A percentile compares a stretch with the other conserved stretches of the same genome.
Conservation (phyloP, 352 stramenopile species). For the Elongisporangium undulatum region DNA sequence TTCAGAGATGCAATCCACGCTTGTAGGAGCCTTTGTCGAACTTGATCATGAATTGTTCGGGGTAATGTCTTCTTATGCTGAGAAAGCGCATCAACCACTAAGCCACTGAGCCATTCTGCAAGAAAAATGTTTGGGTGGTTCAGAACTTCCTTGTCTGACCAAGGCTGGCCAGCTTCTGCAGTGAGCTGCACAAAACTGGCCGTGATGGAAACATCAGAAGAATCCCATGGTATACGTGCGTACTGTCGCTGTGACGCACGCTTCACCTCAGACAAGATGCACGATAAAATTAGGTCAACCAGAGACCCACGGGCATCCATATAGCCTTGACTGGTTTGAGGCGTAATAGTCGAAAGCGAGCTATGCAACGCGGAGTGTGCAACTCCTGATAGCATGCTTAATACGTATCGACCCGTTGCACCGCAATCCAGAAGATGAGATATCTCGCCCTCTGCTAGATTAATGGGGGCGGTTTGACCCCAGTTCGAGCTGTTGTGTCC, state of each 20-base stretch:
- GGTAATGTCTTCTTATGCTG: conserved; percentile 35
- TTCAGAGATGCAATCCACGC: conserved; percentile 83
- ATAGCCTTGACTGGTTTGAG: conserved; percentile 1
- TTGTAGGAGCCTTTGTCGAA: conserved; percentile 64
- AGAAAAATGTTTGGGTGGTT: conserved; percentile 84
- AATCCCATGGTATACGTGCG: conserved; percentile 80
- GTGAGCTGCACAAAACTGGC: conserved; percentile 70
- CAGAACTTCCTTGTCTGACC: conserved; percentile 80
- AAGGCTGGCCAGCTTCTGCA: conserved; percentile 56
- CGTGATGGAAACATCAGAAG: conserved; percentile 60
- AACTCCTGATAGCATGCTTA: conserved; percentile 45
- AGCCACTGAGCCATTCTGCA: conserved; percentile 76
- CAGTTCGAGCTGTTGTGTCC: conserved; percentile 33
- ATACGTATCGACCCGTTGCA: conserved; percentile 46
- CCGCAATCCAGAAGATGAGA: conserved; percentile 51
- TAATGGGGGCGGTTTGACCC: conserved; percentile 16
- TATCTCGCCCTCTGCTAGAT: conserved; percentile 33
- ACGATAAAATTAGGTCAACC: conserved; percentile 47
- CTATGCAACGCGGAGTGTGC: conserved; percentile 39
- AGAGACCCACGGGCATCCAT: conserved; percentile 23
- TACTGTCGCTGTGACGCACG: conserved; percentile 73
- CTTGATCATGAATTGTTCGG: conserved; percentile 33
- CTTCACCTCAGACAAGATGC: conserved; percentile 60
- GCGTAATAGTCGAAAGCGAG: conserved; percentile 18
- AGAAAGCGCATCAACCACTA: conserved; percentile 63